Evolutionary conservation across 2,329 filamentous ascomycete genomes (phyloP), one percentile per base, ranked within the genome.

Genomic region (Hymenoscyphus infarciens): DNA sequence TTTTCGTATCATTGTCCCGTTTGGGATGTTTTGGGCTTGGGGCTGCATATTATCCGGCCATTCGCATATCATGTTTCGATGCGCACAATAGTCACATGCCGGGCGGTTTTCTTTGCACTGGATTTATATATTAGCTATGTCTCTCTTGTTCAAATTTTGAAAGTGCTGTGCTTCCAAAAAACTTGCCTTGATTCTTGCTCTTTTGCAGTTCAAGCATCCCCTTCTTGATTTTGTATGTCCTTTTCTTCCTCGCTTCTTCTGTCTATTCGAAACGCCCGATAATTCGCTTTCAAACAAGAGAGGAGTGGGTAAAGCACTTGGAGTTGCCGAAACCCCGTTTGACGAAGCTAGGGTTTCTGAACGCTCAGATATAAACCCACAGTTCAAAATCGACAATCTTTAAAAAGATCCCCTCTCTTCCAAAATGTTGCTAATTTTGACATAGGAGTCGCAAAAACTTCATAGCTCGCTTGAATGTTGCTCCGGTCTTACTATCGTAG

Each of bases 181-280:
- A 29, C 52, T 33, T 61, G 82, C 83, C 80, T 87, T 89, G 73
- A 89, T 88, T 63, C 86, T 80, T 42, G 86, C 78, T 62, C 82
- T 78, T 75, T 89, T 89, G 76, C 87, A 89, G 73, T 88, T 87
- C 73, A 82, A 88, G 74, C 87, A 89, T 10, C 87, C 87, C 16
- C 82, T 79, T 33, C 87, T 80, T 52, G 84, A 87, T 73, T 89
- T 89, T 5, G 84, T 88, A 68, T 89, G 87, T 0, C 86, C 85
- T 56, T 68, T 72, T 57, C 69, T 60, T 4, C 15, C 25, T 31
- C 45, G 31, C 53, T 54, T 60, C 53, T 25, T 52, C 45, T 22
- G 11, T 25, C 8, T 13, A 13, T 13, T 5, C 15, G 22, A 5
- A 52, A 10, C 8, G 11, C 19, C 19, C 11, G 45, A 52, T 13